Base-by-base conservation (phyloP, 768 basidiomycete species). In the Leccinellum luteum region DNA sequence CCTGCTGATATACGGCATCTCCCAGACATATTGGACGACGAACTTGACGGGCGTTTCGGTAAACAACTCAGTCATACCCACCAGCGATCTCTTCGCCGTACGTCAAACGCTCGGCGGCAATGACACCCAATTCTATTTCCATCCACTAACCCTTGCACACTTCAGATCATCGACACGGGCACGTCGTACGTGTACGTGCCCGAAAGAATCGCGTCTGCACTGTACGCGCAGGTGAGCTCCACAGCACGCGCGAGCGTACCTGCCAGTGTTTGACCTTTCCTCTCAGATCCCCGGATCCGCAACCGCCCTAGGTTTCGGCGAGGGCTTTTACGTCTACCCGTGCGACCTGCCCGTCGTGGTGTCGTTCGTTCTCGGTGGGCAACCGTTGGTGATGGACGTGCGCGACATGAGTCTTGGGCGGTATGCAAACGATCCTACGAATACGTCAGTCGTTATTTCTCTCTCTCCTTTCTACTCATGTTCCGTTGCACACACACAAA, bases 111-210 rank as follows among this genome's bases (percentile, higher is more conserved):
- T 8, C 35, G 7, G 6, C 35, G 17, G 17, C 3, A 7, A 38
- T 9, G 15, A 17, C 17, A 17, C 35, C 35, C 8, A 21, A 61
- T 35, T 25, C n/a, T n/a, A n/a, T n/a, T 2, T 35, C 25, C n/a
- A n/a, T 38, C 35, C 21, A 17, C 51, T 27, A 4, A 44, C 27
- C 25, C 30, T 19, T 25, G 1, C 13, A 30, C 12, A 4, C 21
- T 23, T 17, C 13, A 87, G 85, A 84, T 85, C 19, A 78, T 89
- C 57, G 87, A 89, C 64, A 85, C 85, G 0, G 86, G 87, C 30
- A 86, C 85, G 4, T 83, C 85, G 28, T 73, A 87, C 27, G 81
- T 87, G 56, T 87, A 87, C 68, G 57, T 85, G 6, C 83, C 85
- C 1, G 66, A 71, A 38, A 48, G 64, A 0, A 59, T 82, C 28